Conservation (phyloP, 495 filamentous ascomycete species). For the Cairneyella variabilis region DNA sequence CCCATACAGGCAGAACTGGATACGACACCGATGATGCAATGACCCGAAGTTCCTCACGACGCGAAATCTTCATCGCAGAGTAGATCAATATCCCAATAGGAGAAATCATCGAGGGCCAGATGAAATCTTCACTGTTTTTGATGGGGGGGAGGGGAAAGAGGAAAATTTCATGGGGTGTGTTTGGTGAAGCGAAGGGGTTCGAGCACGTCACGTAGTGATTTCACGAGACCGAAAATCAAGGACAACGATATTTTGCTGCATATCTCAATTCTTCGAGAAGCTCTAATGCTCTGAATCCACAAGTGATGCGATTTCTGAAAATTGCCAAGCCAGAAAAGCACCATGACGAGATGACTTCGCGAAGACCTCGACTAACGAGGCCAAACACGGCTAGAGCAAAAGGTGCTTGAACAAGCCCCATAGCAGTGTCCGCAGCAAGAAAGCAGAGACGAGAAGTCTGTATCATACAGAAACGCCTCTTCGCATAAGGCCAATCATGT, state of each 20-base stretch:
- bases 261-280: conserved; percentile 19
- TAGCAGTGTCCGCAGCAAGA: conserved; percentile 17
- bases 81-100: too few relatives aligned
- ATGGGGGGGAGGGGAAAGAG: too few relatives aligned
- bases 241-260: too few relatives aligned
- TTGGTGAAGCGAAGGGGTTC: too few relatives aligned
- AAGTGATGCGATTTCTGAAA: neutral
- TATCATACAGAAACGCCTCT: neutral
- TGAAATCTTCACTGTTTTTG: too few relatives aligned
- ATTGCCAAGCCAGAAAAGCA: neutral
- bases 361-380: conserved; percentile 8
- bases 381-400: conserved; percentile 14
- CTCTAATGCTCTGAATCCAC: conserved; percentile 9
- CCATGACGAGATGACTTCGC: conserved; percentile 3
- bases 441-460: conserved; percentile 5
- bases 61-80: too few relatives aligned
- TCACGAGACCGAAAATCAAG: too few relatives aligned
- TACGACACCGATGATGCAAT: neutral
- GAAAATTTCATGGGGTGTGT: too few relatives aligned
- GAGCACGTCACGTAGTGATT: too few relatives aligned
- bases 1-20: too few relatives aligned
- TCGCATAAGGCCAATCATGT: neutral
- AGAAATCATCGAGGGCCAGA: too few relatives aligned
- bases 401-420: conserved; percentile 20
- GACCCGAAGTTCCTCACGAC: too few relatives aligned